phyloP scores from a whole-genome alignment of 208 protist species.

The Acanthamoeba quina region DNA sequence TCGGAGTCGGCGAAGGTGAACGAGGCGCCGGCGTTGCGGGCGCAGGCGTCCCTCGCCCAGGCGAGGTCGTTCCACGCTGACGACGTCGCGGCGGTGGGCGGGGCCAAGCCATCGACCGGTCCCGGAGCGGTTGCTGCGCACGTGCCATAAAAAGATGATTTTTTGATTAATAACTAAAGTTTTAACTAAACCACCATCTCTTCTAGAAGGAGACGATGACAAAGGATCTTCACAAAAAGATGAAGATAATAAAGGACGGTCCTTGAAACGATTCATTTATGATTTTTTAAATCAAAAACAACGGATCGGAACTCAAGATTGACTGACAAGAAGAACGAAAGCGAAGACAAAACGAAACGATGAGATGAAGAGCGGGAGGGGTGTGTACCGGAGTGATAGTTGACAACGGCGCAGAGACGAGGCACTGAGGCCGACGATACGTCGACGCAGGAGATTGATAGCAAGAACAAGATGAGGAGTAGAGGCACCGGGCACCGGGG shows the following conservation, averaged over 20 bases:
- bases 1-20: background rate
- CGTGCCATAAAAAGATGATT: background rate
- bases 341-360: background rate
- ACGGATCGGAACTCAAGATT: background rate
- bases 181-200: too few relatives aligned
- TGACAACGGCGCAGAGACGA: conserved; percentile 11
- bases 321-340: background rate
- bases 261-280: background rate
- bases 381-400: background rate
- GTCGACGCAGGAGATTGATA: background rate
- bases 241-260: too few relatives aligned
- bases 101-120: background rate
- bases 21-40: background rate
- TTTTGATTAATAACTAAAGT: too few relatives aligned
- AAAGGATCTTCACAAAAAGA: too few relatives aligned
- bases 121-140: background rate
- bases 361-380: background rate
- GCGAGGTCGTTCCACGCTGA: background rate
- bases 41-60: background rate
- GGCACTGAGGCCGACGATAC: background rate
- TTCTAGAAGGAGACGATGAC: too few relatives aligned
- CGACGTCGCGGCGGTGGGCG: too few relatives aligned
- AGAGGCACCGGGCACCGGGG: background rate
- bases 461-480: background rate
- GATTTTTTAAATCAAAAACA: background rate